A percentile compares a stretch with the other conserved stretches of the same genome.
Evolutionary conservation across 176 grass and related monocot species (phyloP).

Genomic region (Juncus inflexus): DNA sequence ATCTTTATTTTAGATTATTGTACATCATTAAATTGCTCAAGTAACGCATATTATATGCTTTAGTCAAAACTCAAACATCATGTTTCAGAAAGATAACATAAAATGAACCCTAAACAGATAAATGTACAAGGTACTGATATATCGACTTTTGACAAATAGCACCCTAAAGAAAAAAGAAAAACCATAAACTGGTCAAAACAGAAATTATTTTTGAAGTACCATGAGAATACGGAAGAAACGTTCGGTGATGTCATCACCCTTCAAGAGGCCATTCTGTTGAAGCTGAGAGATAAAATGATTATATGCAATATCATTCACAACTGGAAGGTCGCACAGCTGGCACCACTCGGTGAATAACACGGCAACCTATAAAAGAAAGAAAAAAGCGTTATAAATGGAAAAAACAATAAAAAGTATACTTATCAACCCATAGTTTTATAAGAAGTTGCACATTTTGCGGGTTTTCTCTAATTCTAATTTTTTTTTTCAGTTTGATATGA

Average conservation of each 20-base stretch:
- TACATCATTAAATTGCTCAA: too few species aligned
- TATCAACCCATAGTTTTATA: not conserved
- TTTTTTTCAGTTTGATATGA: too few species aligned
- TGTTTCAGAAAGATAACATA: too few species aligned
- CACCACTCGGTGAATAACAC: slow-evolving; percentile 83
- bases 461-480: not conserved
- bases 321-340: slow-evolving; percentile 76
- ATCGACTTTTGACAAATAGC: not conserved
- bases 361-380: slow-evolving; percentile 44
- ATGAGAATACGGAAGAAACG: slow-evolving; percentile 68
- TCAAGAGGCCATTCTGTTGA: slow-evolving; percentile 75
- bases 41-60: too few species aligned
- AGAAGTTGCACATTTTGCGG: slow-evolving; percentile 16
- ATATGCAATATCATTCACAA: slow-evolving; percentile 63
- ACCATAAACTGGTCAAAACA: not conserved
- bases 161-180: slow-evolving; percentile 27
- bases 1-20: too few species aligned
- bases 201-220: slow-evolving; percentile 34
- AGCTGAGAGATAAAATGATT: slow-evolving; percentile 65
- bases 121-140: too few species aligned
- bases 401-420: slow-evolving; percentile 12
- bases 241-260: slow-evolving; percentile 84
- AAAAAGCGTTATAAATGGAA: not conserved
- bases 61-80: too few species aligned
- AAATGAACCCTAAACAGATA: too few species aligned